Evolutionary conservation across 495 filamentous ascomycete genomes (phyloP), one percentile per base, ranked within the genome.

Genomic region (Penicillium pulvis): DNA sequence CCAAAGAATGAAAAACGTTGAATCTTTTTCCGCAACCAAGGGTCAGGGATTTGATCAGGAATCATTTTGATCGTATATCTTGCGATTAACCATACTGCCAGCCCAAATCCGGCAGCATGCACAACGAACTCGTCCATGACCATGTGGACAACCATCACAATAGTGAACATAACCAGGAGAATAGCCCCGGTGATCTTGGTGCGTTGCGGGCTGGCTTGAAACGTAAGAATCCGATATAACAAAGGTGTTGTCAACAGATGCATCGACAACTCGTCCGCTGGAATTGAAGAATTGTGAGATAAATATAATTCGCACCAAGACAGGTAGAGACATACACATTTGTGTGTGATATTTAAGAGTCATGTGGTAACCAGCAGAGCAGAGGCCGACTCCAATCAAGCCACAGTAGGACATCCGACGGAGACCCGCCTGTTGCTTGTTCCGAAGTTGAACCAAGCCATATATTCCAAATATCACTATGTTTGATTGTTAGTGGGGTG

Each of bases 261-360:
- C 71, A 73, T 73, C 1, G 71, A 71, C 14, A 73, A 50, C 46
- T 73, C 71, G 50, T 73, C 71, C 60, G 68, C 68, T 73, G 33
- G 35, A 17, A 0, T 10, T 39, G 2, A 20, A 36, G 16, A 0
- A 31, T 6, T 24, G 45, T 36, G 7, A 49, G 46, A 41, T 41
- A 41, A 3, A 53, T 11, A 23, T 49, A 2, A 46, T 10, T 23
- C 6, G 20, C 9, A n/a, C 7, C 23, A 3, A 10, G 46, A n/a
- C 6, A 28, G 4, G 45, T 26, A 7, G 19, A 42, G 17, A 59
- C 64, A 2, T 64, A 73, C 71, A 69, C 71, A 73, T 73, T 31
- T 73, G 68, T 0, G 71, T 73, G 45, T 71, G 68, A 47, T 73
- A 73, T 61, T 71, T 73, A 14, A 73, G 54, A 14, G 65, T 73